Base-by-base conservation (phyloP, 345 rosid genomes). In the Citrus hindsii region DNA sequence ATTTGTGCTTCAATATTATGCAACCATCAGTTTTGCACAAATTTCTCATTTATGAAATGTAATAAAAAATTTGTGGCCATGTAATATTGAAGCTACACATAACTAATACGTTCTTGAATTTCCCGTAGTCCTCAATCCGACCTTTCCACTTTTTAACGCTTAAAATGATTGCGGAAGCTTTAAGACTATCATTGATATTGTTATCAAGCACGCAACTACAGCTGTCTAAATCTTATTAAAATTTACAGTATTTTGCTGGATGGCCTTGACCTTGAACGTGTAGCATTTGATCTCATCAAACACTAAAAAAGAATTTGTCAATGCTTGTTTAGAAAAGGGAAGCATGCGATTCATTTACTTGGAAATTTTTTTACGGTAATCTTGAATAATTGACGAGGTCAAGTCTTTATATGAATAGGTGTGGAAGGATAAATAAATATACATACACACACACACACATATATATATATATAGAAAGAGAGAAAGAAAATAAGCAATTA, bases 281-380 rank as follows among this genome's bases (percentile, higher is more conserved):
- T 14, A 33, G 51, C 22, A 5, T 22, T 59, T 24, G 58, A 53
- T 53, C 7, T 42, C 3, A 6, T 30, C 62, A 30, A 53, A n/a
- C 35, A 32, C 21, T 46, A 2, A 5, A 56, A 19, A 33, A 38
- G 10, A 1, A 33, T 32, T 33, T 55, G 72, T 65, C 72, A 51
- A 66, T 76, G 64, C 72, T 7, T 76, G 79, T 35, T 33, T 46
- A 60, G 79, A 25, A 66, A 66, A 24, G 12, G 18, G 79, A 12
- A 51, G 48, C 51, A 46, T n/a, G n/a, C 19, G 6, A 24, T 27
- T 67, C 28, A 67, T 38, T 4, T 22, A 3, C 51, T 67, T 67
- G 3, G 3, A 35, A 22, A 33, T 1, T 19, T 66, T 67, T 33
- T 37, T 21, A 5, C 22, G 14, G 66, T 18, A 67, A 33, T 9